Conservation (phyloP, 2,329 filamentous ascomycete species). For the Fusarium sp. region DNA sequence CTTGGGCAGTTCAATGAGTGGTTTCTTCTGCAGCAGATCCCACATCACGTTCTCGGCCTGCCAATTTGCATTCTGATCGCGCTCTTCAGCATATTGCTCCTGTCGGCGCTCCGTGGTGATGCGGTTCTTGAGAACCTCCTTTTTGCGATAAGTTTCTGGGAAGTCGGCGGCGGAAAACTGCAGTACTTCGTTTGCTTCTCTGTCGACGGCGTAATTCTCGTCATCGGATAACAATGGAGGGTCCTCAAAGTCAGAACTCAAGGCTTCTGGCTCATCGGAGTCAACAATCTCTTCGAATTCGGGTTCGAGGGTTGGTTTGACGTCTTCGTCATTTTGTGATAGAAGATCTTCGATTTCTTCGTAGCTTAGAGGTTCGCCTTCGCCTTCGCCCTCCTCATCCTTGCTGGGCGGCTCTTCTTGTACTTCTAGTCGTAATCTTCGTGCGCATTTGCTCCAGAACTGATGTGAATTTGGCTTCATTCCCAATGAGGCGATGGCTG, state of each 20-base stretch:
- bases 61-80: slow-evolving; percentile 56
- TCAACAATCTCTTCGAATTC: neutral
- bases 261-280: slow-evolving; percentile 22
- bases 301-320: slow-evolving; percentile 1
- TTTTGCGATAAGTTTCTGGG: slow-evolving; percentile 54
- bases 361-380: slow-evolving; percentile 38
- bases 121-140: slow-evolving; percentile 53
- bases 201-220: slow-evolving; percentile 49
- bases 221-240: slow-evolving; percentile 31
- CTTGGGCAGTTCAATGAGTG: slow-evolving; percentile 52
- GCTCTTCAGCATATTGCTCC: slow-evolving; percentile 59
- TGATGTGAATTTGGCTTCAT: slow-evolving; percentile 53
- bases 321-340: slow-evolving; percentile 18
- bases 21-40: slow-evolving; percentile 57
- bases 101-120: slow-evolving; percentile 58
- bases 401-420: slow-evolving; percentile 52
- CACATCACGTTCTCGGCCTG: slow-evolving; percentile 61
- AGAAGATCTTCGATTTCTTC: slow-evolving; percentile 36
- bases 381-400: slow-evolving; percentile 35
- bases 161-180: slow-evolving; percentile 57
- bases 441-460: slow-evolving; percentile 63
- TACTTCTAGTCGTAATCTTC: slow-evolving; percentile 64
- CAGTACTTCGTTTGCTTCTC: slow-evolving; percentile 59
- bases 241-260: slow-evolving; percentile 36
- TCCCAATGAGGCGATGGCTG: slow-evolving; percentile 62